Evolutionary conservation across 2,329 filamentous ascomycete genomes (phyloP).

Genomic region (Colletotrichum lentis): DNA sequence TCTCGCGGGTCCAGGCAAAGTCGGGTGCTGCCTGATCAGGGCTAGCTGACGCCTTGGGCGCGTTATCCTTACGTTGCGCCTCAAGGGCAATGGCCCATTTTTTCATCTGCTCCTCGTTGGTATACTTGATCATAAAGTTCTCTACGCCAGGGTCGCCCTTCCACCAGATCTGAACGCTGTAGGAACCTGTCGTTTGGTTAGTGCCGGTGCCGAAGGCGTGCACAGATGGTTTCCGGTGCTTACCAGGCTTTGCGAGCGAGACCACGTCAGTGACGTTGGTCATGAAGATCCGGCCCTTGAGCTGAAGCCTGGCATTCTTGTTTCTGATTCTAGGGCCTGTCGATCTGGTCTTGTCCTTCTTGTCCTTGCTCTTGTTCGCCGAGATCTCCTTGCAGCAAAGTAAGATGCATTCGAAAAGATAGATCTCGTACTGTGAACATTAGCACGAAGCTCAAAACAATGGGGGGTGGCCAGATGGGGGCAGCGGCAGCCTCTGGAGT

Average conservation of each 20-base stretch:
- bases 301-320: slow-evolving; percentile 82
- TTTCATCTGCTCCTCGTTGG: slow-evolving; percentile 89
- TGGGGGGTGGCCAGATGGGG: too few relatives aligned
- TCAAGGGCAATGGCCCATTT: slow-evolving; percentile 89
- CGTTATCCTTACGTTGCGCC: slow-evolving; percentile 72
- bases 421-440: slow-evolving; percentile 85
- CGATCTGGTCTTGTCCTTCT: slow-evolving; percentile 70
- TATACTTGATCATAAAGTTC: slow-evolving; percentile 94
- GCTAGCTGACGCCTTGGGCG: slow-evolving; percentile 57
- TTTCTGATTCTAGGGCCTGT: slow-evolving; percentile 65
- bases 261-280: slow-evolving; percentile 97
- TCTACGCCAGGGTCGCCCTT: slow-evolving; percentile 95
- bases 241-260: slow-evolving; percentile 86
- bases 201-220: not conserved
- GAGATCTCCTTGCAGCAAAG: slow-evolving; percentile 97
- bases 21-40: slow-evolving; percentile 69
- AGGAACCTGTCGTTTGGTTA: slow-evolving; percentile 69
- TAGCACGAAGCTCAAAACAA: not conserved
- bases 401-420: slow-evolving; percentile 93
- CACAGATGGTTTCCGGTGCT: slow-evolving; percentile 42
- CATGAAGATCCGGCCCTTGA: slow-evolving; percentile 99
- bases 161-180: slow-evolving; percentile 98
- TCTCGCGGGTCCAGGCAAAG: slow-evolving; percentile 80
- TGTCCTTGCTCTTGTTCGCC: slow-evolving; percentile 82
- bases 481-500: not conserved